Conservation (phyloP, 2,329 filamentous ascomycete genomes). For the Neonectria hederae region DNA sequence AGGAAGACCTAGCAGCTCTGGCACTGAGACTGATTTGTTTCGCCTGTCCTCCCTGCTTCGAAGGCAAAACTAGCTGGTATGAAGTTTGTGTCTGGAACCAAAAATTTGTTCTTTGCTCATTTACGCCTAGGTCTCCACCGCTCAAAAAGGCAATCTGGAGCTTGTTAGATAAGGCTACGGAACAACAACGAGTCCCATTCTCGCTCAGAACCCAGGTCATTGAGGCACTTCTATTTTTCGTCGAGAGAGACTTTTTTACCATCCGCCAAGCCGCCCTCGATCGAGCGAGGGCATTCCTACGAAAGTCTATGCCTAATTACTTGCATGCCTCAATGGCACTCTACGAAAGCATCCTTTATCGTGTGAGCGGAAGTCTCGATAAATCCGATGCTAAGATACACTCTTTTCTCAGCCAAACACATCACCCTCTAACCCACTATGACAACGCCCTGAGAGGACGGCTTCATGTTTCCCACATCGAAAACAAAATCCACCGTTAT, state of each 20-base stretch:
- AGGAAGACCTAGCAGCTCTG: slow-evolving; percentile 31
- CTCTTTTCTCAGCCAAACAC: slow-evolving; percentile 35
- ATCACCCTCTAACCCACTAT: slow-evolving; percentile 29
- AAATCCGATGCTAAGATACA: slow-evolving; percentile 40
- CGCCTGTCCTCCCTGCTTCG: slow-evolving; percentile 45
- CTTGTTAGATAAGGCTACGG: slow-evolving; percentile 34
- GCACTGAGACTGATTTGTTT: slow-evolving; percentile 42
- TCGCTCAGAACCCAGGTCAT: slow-evolving; percentile 34
- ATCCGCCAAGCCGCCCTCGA: slow-evolving; percentile 40
- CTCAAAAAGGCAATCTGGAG: slow-evolving; percentile 43
- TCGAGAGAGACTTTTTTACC: slow-evolving; percentile 43
- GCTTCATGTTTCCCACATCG: slow-evolving; percentile 46
- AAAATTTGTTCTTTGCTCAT: not conserved
- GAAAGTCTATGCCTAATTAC: slow-evolving; percentile 45
- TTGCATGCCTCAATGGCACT: slow-evolving; percentile 44
- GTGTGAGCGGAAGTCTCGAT: slow-evolving; percentile 40
- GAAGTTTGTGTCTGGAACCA: rapidly evolving
- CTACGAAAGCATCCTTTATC: slow-evolving; percentile 46
- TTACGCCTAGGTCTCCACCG: slow-evolving; percentile 29
- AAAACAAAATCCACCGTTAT: slow-evolving; percentile 48
- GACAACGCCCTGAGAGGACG: slow-evolving; percentile 46
- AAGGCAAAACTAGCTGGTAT: slow-evolving; percentile 46
- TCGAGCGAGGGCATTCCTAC: slow-evolving; percentile 36
- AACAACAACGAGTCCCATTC: slow-evolving; percentile 24
- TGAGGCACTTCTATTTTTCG: slow-evolving; percentile 45